Conservation (phyloP, 768 basidiomycete species). For the Trametes villosa region DNA sequence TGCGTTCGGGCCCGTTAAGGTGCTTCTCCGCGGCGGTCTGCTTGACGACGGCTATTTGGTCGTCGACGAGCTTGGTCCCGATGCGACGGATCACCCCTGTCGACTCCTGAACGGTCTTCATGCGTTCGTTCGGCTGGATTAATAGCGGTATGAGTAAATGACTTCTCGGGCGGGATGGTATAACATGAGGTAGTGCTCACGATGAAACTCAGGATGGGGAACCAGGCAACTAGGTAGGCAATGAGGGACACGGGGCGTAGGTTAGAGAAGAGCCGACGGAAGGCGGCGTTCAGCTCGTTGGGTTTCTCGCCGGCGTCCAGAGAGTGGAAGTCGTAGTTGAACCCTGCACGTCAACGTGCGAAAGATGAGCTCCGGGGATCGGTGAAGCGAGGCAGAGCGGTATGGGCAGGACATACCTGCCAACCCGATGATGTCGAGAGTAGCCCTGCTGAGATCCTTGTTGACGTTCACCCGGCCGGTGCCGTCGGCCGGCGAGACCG, state of each 20-base stretch:
- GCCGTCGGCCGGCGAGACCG: constrained; percentile 36
- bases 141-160: not conserved
- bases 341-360: constrained; percentile 29
- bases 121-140: constrained; percentile 5
- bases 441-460: constrained; percentile 40
- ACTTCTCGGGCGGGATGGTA: not conserved
- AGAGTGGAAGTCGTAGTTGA: constrained; percentile 40
- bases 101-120: constrained; percentile 7
- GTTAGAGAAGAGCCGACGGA: constrained; percentile 28
- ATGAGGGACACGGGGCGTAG: not conserved
- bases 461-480: constrained; percentile 36
- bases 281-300: constrained; percentile 38
- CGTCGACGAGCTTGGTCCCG: constrained; percentile 32
- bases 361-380: not conserved
- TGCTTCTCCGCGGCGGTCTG: constrained; percentile 24
- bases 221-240: not conserved
- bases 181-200: not conserved
- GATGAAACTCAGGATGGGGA: constrained; percentile 31
- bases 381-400: too few species aligned
- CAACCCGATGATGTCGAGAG: constrained; percentile 48
- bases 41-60: constrained; percentile 26
- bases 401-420: constrained; percentile 34
- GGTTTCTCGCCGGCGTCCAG: constrained; percentile 29
- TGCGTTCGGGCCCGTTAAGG: constrained; percentile 38
- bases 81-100: constrained; percentile 30